phyloP scores from a whole-genome alignment of 2,329 filamentous ascomycete species.

The Metarhizium sp. region DNA sequence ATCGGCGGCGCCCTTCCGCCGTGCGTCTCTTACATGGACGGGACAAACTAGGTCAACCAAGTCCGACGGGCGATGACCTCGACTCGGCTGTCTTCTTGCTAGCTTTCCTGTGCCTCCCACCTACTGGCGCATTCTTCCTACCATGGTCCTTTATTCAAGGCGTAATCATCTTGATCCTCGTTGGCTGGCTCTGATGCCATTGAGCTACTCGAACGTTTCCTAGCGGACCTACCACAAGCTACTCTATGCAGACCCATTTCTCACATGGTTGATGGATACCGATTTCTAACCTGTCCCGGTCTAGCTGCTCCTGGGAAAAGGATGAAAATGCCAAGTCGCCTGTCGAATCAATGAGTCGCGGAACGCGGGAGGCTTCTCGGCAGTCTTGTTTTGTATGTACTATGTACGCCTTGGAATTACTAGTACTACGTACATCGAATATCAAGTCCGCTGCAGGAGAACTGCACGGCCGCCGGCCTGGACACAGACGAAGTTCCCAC shows the following conservation, averaged over 20 bases:
- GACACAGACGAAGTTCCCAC: neutral
- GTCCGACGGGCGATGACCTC: no score
- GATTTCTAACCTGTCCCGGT: neutral
- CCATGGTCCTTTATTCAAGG: neutral
- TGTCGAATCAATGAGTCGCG: neutral
- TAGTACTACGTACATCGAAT: no score
- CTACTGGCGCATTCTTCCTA: neutral
- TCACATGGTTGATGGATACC: neutral
- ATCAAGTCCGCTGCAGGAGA: no score
- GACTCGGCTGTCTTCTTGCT: neutral
- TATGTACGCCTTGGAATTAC: no score
- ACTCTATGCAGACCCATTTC: neutral
- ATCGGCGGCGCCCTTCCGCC: neutral
- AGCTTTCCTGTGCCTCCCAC: neutral
- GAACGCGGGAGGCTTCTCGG: no score
- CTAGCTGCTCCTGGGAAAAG: neutral
- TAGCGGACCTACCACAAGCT: neutral
- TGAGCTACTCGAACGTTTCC: neutral
- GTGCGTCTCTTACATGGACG: no score
- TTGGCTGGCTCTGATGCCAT: neutral
- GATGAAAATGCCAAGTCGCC: neutral
- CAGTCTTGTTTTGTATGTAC: no score
- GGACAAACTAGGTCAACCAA: no score
- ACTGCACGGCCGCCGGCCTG: no score
- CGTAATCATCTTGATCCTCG: neutral